Percentiles rank a stretch among this genome's conserved stretches.
phyloP scores from a whole-genome alignment of 1,139 yeast species.

The Nematodospora anomalae region DNA sequence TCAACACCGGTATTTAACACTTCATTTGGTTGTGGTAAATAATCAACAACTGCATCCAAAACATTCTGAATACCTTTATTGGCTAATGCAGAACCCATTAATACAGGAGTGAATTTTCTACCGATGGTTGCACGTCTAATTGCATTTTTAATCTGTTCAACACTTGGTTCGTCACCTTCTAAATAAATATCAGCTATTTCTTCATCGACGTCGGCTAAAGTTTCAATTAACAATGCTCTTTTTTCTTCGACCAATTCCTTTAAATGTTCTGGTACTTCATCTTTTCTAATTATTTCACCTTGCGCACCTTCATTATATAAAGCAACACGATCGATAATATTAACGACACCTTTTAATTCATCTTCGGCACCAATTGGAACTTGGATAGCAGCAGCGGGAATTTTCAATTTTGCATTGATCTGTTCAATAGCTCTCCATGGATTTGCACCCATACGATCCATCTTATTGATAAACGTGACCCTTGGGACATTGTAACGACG shows the following conservation, averaged over 20 bases:
- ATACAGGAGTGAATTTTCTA: slow-evolving; percentile 94
- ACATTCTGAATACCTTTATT: slow-evolving; percentile 95
- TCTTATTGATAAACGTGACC: slow-evolving; percentile 91
- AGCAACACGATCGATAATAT: slow-evolving; percentile 84
- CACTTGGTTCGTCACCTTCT: slow-evolving; percentile 86
- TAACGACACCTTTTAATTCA: slow-evolving; percentile 83
- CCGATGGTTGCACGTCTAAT: slow-evolving; percentile 97
- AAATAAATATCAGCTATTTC: slow-evolving; percentile 91
- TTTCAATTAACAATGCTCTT: slow-evolving; percentile 81
- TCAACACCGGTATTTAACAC: slow-evolving; percentile 89
- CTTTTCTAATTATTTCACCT: slow-evolving; percentile 71
- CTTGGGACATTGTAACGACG: slow-evolving; percentile 97
- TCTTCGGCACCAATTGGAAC: slow-evolving; percentile 96
- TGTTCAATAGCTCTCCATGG: slow-evolving; percentile 96
- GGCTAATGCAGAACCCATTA: slow-evolving; percentile 98
- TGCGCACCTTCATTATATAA: slow-evolving; percentile 89
- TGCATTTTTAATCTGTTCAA: slow-evolving; percentile 79
- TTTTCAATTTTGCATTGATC: slow-evolving; percentile 78
- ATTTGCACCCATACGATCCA: slow-evolving; percentile 99
- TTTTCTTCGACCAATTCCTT: slow-evolving; percentile 78
- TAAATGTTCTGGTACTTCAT: slow-evolving; percentile 73
- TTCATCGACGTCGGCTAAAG: slow-evolving; percentile 96
- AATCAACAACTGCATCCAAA: slow-evolving; percentile 93
- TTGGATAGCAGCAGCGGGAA: slow-evolving; percentile 97
- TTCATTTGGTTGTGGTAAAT: slow-evolving; percentile 92